Evolutionary conservation across 192 early-diverging fungal species (phyloP).

Genomic region (Helicostylum pulchrum): DNA sequence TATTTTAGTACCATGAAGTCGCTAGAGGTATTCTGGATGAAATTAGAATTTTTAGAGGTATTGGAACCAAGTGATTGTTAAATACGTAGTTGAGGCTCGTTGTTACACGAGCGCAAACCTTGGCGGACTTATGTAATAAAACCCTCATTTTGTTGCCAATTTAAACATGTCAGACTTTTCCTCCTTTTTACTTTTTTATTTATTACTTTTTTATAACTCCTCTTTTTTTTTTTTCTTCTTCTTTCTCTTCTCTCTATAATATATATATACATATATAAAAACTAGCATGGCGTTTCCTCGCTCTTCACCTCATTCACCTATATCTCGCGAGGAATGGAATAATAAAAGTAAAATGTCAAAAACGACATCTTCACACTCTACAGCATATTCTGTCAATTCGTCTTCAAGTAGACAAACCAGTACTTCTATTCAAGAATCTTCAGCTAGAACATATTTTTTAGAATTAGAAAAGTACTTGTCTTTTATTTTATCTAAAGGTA

Average conservation of each 20-base stretch:
- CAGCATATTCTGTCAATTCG: background rate
- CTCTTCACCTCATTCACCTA: background rate
- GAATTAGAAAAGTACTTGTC: slow-evolving; percentile 32
- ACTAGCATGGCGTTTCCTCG: slow-evolving; percentile 9
- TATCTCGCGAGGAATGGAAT: slow-evolving; percentile 9
- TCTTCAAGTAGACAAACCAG: slow-evolving; percentile 14
- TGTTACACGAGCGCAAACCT: no score
- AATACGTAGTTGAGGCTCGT: no score
- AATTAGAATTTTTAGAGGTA: background rate
- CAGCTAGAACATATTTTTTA: slow-evolving; percentile 20
- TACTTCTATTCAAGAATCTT: background rate
- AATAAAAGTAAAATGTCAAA: background rate
- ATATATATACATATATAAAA: background rate
- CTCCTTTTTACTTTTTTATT: background rate
- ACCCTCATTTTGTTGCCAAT: no score
- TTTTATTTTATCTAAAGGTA: slow-evolving; percentile 31
- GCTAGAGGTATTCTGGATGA: slow-evolving; percentile 21
- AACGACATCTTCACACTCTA: slow-evolving; percentile 1
- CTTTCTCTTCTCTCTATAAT: background rate
- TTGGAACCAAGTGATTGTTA: no score
- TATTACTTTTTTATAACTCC: background rate
- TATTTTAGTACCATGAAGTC: slow-evolving; percentile 28
- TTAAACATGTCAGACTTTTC: background rate
- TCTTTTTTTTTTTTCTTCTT: background rate
- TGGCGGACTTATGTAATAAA: no score